These are phyloP conservation scores for Monosporozyma yasuniensis DNA, from an alignment of 805 yeast species.

Conservation along the genomic window DNA sequence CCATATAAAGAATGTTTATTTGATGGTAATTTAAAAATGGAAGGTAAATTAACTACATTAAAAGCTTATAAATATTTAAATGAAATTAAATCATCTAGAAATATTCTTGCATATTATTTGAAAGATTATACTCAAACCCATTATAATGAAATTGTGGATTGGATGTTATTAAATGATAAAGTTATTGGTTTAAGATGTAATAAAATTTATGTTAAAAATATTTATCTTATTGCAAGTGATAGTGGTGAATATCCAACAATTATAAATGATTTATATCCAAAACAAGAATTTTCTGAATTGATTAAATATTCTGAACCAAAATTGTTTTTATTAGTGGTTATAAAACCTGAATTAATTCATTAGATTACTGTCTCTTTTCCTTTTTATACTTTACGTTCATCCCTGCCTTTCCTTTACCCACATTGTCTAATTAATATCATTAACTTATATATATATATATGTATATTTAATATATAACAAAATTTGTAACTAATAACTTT, in stretches of 20 bases:
- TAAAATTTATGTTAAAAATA: constrained; percentile 15
- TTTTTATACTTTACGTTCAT: too few relatives aligned
- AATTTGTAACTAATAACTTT: not conserved
- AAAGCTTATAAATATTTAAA: constrained; percentile 18
- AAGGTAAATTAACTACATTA: constrained; percentile 23
- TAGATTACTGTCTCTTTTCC: not conserved
- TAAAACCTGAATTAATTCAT: constrained; percentile 15
- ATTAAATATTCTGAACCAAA: constrained; percentile 5
- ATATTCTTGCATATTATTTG: constrained; percentile 16
- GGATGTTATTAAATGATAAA: constrained; percentile 13
- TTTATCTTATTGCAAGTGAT: constrained; percentile 31
- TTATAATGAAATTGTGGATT: constrained; percentile 15
- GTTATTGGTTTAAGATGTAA: constrained; percentile 19
- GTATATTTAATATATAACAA: not conserved
- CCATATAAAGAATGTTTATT: constrained; percentile 18
- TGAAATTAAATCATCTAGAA: constrained; percentile 15
- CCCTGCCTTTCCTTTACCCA: too few relatives aligned
- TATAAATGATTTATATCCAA: constrained; percentile 2
- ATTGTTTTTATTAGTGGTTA: constrained; percentile 13
- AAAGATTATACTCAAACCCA: constrained; percentile 12
- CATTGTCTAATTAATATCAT: too few relatives aligned
- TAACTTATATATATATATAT: too few relatives aligned
- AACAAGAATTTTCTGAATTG: not conserved
- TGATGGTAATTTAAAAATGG: constrained; percentile 31
- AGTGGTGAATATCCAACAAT: constrained; percentile 12